These are phyloP conservation scores for Astrothelium macrocarpum DNA, from an alignment of 495 filamentous ascomycete species.

Conservation along the genomic window DNA sequence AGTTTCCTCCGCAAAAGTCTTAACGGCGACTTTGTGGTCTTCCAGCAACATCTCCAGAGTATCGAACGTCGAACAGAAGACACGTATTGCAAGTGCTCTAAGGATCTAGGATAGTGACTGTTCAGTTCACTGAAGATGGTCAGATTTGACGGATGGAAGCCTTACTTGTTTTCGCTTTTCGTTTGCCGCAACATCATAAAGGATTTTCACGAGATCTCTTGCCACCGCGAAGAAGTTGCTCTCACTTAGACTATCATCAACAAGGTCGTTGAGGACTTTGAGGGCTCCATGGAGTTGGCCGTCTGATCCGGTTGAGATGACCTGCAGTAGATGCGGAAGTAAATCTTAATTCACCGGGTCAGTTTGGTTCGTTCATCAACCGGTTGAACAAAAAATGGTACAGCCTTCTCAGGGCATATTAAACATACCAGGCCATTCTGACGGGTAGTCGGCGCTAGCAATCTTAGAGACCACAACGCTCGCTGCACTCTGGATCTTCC, in stretches of 20 bases:
- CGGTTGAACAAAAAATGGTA: not conserved
- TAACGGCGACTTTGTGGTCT: conserved; percentile 74
- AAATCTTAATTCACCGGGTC: conserved; percentile 36
- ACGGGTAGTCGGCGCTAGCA: conserved; percentile 83
- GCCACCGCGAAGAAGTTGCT: conserved; percentile 89
- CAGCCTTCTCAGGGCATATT: not conserved
- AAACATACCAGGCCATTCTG: conserved; percentile 60
- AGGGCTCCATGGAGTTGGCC: conserved; percentile 79
- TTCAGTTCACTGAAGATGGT: not conserved
- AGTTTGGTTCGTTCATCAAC: not conserved
- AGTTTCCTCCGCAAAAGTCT: conserved; percentile 77
- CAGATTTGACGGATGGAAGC: not conserved
- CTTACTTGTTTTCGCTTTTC: conserved; percentile 47
- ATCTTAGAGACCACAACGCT: conserved; percentile 95
- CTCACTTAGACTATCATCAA: conserved; percentile 86
- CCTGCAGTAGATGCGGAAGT: conserved; percentile 65
- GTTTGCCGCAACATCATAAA: conserved; percentile 73
- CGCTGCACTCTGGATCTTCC: conserved; percentile 75
- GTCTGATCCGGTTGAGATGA: conserved; percentile 63
- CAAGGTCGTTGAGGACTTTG: conserved; percentile 76
- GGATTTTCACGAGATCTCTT: conserved; percentile 65
- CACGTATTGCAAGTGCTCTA: conserved; percentile 72
- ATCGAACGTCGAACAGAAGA: conserved; percentile 86
- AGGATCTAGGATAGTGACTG: conserved; percentile 39
- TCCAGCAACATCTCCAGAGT: conserved; percentile 93